Conservation (phyloP, 148 eudicot genomes). For the Spergularia marina region DNA sequence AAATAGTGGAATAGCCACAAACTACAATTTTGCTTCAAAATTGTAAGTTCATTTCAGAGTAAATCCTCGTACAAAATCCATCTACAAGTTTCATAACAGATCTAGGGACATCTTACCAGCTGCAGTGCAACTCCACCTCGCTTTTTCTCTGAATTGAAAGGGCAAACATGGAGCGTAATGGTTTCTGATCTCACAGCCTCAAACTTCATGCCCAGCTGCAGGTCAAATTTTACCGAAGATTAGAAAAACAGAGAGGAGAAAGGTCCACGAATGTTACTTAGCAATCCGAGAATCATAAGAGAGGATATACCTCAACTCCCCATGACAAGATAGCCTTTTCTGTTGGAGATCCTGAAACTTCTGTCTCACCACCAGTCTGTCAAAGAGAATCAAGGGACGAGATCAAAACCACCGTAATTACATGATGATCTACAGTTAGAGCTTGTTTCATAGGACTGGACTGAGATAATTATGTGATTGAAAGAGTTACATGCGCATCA, state of each 20-base stretch:
- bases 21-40: no score
- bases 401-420: neutral
- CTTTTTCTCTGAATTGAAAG: conserved; percentile 89
- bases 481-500: no score
- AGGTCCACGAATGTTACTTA: neutral
- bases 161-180: conserved; percentile 63
- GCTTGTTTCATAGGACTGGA: neutral
- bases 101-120: conserved; percentile 43
- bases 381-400: conserved; percentile 2
- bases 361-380: conserved; percentile 56
- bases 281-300: neutral
- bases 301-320: conserved; percentile 64
- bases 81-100: neutral
- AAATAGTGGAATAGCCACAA: neutral
- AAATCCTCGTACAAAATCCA: neutral
- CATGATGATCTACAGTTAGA: neutral
- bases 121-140: conserved; percentile 84
- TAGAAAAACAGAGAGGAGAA: conserved; percentile 13
- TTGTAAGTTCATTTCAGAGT: no score
- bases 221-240: neutral
- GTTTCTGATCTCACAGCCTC: conserved; percentile 66
- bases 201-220: conserved; percentile 84
- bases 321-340: conserved; percentile 85
- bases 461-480: neutral
- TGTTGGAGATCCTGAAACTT: conserved; percentile 92